These are phyloP conservation scores for Pleurotus pulmonarius DNA, from an alignment of 768 basidiomycete species.

Conservation along the genomic window DNA sequence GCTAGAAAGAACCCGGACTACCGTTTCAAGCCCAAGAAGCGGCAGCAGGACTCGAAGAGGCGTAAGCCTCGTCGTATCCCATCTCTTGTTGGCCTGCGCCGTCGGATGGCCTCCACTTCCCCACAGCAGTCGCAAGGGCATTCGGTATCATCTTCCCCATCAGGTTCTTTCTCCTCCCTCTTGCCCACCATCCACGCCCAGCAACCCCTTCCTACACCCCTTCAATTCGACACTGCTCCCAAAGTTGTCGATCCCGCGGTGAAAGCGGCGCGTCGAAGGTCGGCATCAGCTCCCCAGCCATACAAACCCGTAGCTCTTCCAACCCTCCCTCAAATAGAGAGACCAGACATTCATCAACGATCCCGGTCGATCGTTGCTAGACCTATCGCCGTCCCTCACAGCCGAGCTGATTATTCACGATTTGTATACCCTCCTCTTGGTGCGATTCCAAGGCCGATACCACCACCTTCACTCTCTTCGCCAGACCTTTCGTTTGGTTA, in stretches of 20 bases:
- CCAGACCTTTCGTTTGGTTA: neutral
- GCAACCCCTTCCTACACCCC: neutral
- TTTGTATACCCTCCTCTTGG: neutral
- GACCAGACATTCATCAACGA: neutral
- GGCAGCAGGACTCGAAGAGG: conserved; percentile 19
- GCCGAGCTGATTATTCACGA: neutral
- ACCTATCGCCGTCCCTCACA: conserved; percentile 1
- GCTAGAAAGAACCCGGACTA: conserved; percentile 57
- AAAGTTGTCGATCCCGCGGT: conserved; percentile 15
- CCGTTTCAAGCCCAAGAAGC: conserved; percentile 55
- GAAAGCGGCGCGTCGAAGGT: conserved; percentile 24
- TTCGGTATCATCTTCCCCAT: neutral
- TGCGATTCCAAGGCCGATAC: neutral
- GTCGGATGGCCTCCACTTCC: conserved; percentile 8
- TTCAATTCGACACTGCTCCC: conserved; percentile 4
- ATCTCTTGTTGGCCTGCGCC: conserved; percentile 16
- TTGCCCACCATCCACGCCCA: neutral
- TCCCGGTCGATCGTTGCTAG: conserved; percentile 8
- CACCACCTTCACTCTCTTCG: conserved; percentile 4
- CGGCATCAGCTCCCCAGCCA: conserved; percentile 28
- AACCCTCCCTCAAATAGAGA: neutral
- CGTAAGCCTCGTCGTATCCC: conserved; percentile 12
- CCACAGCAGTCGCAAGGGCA: neutral
- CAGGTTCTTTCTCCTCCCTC: conserved; percentile 1
- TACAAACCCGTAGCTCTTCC: neutral